phyloP scores from a whole-genome alignment of 2,329 filamentous ascomycete species.

The Fusarium keratoplasticum region DNA sequence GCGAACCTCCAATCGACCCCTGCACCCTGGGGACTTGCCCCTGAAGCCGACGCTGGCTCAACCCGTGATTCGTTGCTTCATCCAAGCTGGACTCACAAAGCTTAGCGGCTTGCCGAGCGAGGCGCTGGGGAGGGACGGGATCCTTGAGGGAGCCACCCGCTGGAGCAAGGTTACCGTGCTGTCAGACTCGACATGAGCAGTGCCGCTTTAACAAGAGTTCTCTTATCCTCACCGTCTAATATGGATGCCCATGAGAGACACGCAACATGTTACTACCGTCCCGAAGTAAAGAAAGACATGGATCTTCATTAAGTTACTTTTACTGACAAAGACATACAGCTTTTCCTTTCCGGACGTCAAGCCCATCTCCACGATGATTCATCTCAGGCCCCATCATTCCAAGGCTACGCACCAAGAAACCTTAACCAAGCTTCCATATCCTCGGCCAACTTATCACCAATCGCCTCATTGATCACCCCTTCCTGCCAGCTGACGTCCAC shows the following conservation, averaged over 20 bases:
- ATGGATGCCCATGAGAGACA: neutral
- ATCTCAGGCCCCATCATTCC: slow-evolving; percentile 12
- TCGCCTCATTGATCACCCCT: slow-evolving; percentile 26
- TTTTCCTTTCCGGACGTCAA: neutral
- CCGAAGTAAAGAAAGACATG: neutral
- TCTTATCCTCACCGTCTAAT: neutral
- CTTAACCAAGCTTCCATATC: slow-evolving; percentile 38
- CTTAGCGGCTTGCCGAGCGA: slow-evolving; percentile 39
- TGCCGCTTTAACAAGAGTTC: neutral
- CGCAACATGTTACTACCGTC: neutral
- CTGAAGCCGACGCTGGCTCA: slow-evolving; percentile 36
- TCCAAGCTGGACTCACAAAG: slow-evolving; percentile 24
- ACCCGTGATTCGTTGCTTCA: slow-evolving; percentile 30
- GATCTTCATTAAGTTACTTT: neutral
- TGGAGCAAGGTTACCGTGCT: neutral
- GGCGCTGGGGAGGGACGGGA: slow-evolving; percentile 36
- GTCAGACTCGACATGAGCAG: neutral
- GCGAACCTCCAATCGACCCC: slow-evolving; percentile 4
- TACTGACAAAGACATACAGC: neutral
- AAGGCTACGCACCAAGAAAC: slow-evolving; percentile 24
- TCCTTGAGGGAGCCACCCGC: slow-evolving; percentile 1
- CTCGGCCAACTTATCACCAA: slow-evolving; percentile 33
- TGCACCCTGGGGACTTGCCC: slow-evolving; percentile 28
- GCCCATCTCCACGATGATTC: neutral
- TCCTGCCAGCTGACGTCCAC: slow-evolving; percentile 43